A percentile compares a stretch with the other conserved stretches of the same genome.
Conservation (phyloP, 75 land plant genomes). For the Sequoiadendron giganteum region DNA sequence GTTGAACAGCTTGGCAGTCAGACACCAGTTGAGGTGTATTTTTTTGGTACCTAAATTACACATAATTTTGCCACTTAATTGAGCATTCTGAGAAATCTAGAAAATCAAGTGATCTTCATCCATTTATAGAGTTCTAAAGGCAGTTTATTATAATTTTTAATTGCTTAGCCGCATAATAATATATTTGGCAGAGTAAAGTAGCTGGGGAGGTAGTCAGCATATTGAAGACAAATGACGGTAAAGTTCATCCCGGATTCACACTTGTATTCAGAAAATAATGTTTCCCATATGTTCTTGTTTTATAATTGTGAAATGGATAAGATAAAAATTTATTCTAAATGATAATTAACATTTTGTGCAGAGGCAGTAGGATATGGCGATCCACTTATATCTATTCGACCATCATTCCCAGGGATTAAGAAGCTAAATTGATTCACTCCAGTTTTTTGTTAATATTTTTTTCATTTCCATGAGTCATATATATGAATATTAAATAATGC, state of each 20-base stretch:
- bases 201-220: neutral
- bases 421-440: conserved; percentile 14
- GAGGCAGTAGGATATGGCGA: conserved; percentile 68
- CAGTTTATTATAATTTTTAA: neutral
- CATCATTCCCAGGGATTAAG: conserved; percentile 62
- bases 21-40: conserved; percentile 53
- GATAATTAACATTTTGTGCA: conserved; percentile 14
- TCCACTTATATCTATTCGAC: conserved; percentile 48
- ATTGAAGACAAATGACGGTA: neutral
- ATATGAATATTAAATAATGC: neutral
- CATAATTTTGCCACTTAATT: neutral
- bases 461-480: too few relatives aligned
- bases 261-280: neutral
- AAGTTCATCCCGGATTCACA: neutral
- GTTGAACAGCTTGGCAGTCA: conserved; percentile 65
- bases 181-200: neutral
- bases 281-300: neutral
- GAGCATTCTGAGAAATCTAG: neutral
- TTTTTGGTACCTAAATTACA: neutral
- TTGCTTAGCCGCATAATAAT: neutral
- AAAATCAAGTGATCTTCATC: neutral
- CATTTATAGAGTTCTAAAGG: neutral
- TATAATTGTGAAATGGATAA: neutral
- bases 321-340: neutral
- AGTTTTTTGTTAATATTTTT: too few relatives aligned